These are phyloP conservation scores for Tetradesmus lagerheimii DNA, from an alignment of 139 green algal species.

Conservation along the genomic window DNA sequence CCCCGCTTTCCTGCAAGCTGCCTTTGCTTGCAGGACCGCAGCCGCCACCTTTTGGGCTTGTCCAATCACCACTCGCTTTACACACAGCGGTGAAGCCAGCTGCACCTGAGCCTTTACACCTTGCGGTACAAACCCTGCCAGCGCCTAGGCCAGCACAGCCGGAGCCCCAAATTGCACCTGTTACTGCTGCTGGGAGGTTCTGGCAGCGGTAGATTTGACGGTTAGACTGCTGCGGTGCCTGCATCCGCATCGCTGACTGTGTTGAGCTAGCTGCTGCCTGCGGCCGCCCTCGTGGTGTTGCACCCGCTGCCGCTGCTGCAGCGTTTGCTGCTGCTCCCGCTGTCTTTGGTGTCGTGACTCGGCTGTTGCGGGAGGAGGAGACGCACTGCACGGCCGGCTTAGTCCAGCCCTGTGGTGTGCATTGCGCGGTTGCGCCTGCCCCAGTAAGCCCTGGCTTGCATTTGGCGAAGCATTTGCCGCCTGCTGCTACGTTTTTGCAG, in stretches of 20 bases:
- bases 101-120: not conserved
- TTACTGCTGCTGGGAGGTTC: not conserved
- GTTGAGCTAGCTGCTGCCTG: not conserved
- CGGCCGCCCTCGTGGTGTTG: not conserved
- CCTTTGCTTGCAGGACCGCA: not conserved
- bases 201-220: not conserved
- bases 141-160: not conserved
- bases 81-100: not conserved
- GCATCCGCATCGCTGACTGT: not conserved
- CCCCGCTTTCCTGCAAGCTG: not conserved
- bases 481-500: not conserved
- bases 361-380: not conserved
- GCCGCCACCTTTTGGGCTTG: not conserved
- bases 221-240: not conserved
- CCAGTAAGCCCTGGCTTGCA: conserved; percentile 4
- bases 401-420: not conserved
- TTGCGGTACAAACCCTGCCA: not conserved
- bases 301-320: not conserved
- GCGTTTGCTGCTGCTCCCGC: not conserved
- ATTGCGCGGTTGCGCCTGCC: not conserved
- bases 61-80: not conserved
- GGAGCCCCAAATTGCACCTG: not conserved
- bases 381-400: not conserved
- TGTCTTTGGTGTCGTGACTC: not conserved
- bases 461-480: not conserved